A percentile compares a stretch with the other conserved stretches of the same genome.
These are phyloP conservation scores for Puccinia horiana DNA, from an alignment of 1,284 basidiomycete species.

Conservation along the genomic window DNA sequence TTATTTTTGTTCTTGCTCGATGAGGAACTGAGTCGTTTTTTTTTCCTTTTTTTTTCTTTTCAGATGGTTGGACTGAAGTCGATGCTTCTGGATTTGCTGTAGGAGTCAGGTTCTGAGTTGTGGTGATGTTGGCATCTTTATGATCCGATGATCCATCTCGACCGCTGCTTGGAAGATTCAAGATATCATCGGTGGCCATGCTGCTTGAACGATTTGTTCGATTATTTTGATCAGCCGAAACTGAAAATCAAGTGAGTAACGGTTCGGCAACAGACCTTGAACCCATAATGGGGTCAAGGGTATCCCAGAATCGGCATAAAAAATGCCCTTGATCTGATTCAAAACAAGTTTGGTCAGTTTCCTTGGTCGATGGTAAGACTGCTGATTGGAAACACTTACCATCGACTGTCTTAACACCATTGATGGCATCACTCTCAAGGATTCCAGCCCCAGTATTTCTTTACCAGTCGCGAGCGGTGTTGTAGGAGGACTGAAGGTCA, in stretches of 20 bases:
- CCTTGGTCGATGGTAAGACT: not conserved
- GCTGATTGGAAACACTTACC: not conserved
- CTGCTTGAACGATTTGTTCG: not conserved
- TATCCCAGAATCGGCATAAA: not conserved
- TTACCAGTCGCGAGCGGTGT: constrained; percentile 5
- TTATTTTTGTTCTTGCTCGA: not conserved
- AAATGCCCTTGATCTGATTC: not conserved
- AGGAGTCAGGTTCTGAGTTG: not conserved
- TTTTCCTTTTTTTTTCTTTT: not conserved
- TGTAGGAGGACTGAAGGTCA: constrained; percentile 1
- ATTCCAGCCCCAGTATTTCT: constrained; percentile 3
- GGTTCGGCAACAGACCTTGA: constrained; percentile 7
- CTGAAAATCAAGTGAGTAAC: not conserved
- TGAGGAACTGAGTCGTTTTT: not conserved
- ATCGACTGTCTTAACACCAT: not conserved
- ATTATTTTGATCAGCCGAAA: not conserved
- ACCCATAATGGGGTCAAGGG: not conserved
- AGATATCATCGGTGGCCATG: not conserved
- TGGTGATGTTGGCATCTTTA: no score
- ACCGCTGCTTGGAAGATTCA: not conserved
- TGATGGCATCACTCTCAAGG: not conserved
- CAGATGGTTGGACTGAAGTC: not conserved
- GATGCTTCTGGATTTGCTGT: not conserved
- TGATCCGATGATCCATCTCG: not conserved
- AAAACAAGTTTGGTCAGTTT: not conserved